Percentiles rank a stretch among this genome's conserved stretches.
These are phyloP conservation scores for Citrus maxima DNA, from an alignment of 345 rosid genomes.

Conservation along the genomic window DNA sequence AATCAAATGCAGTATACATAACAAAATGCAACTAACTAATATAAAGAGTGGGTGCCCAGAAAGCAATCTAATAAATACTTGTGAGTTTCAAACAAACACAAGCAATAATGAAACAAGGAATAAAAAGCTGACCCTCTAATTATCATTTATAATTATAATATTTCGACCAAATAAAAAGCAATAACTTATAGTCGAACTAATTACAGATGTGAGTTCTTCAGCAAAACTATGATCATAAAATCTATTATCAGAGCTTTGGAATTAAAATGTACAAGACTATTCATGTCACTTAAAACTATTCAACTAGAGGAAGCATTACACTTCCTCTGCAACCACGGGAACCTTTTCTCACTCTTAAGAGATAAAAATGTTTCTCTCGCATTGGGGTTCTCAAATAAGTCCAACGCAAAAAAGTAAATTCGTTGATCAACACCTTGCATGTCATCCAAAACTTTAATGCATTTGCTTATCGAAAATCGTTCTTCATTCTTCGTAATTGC, in stretches of 20 bases:
- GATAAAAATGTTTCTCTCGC: conserved; percentile 68
- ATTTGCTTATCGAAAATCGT: conserved; percentile 75
- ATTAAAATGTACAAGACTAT: conserved; percentile 9
- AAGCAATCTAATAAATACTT: not conserved
- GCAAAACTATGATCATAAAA: conserved; percentile 1
- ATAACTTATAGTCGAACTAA: conserved; percentile 18
- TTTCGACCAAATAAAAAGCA: conserved; percentile 9
- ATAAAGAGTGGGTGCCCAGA: not conserved
- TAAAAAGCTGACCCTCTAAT: not conserved
- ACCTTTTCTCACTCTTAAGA: conserved; percentile 67
- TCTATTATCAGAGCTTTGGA: not conserved
- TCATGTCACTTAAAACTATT: conserved; percentile 11
- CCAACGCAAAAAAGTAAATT: conserved; percentile 67
- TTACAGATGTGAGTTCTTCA: conserved; percentile 23
- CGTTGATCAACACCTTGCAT: conserved; percentile 70
- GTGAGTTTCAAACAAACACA: conserved; percentile 1
- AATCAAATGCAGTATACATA: conserved; percentile 21
- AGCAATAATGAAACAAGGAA: not conserved
- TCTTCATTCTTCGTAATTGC: conserved; percentile 64
- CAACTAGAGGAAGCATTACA: conserved; percentile 40
- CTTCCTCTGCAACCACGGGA: conserved; percentile 71
- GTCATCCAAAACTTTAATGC: conserved; percentile 76
- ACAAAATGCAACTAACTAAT: conserved; percentile 1
- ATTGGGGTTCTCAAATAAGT: conserved; percentile 67
- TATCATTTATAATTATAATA: conserved; percentile 14